Conservation (phyloP, 495 filamentous ascomycete genomes). For the Bacidia gigantensis region DNA sequence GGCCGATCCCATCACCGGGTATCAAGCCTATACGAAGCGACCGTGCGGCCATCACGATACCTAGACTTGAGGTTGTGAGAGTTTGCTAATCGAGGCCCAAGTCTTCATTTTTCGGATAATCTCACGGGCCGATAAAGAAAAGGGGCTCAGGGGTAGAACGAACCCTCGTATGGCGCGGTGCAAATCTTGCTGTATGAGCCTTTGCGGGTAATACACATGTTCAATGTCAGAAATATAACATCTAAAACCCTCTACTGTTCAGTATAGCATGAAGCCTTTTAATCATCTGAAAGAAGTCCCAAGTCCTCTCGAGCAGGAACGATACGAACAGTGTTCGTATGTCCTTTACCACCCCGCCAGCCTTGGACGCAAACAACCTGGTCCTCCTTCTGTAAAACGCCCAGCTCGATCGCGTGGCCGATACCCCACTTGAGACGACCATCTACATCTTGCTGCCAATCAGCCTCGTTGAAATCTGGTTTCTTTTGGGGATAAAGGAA, state of each 20-base stretch:
- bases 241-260: neutral
- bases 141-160: constrained; percentile 6
- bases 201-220: no score
- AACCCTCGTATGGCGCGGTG: no score
- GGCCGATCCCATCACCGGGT: constrained; percentile 95
- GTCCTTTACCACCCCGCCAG: constrained; percentile 93
- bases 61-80: neutral
- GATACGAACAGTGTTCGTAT: constrained; percentile 86
- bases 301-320: constrained; percentile 55
- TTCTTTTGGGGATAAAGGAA: constrained; percentile 87
- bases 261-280: neutral
- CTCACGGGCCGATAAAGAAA: neutral
- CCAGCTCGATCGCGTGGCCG: constrained; percentile 65
- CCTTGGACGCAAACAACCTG: constrained; percentile 91
- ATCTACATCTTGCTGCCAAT: constrained; percentile 98
- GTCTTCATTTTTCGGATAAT: no score
- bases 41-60: constrained; percentile 29
- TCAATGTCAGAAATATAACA: no score
- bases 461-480: constrained; percentile 79
- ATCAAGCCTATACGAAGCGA: constrained; percentile 66
- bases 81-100: no score
- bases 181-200: no score
- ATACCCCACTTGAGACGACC: constrained; percentile 93
- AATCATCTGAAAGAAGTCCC: constrained; percentile 24
- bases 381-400: constrained; percentile 68